phyloP scores from a whole-genome alignment of 768 basidiomycete species.

The Amanita fuliginea region DNA sequence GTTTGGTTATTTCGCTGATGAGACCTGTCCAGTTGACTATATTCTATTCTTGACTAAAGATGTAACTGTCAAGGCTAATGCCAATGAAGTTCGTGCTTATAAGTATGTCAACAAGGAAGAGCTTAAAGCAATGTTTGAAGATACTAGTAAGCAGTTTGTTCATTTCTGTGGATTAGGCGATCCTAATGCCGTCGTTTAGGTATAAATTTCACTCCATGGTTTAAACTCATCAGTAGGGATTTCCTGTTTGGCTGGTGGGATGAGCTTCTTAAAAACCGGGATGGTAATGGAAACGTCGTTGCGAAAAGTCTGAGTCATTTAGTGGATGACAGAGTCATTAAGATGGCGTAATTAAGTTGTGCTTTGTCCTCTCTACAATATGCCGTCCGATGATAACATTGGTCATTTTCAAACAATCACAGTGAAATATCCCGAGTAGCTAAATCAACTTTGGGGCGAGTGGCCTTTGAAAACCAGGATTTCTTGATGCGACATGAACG shows the following conservation, averaged over 20 bases:
- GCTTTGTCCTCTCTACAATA: background rate
- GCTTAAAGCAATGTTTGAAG: constrained; percentile 83
- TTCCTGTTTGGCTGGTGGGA: constrained; percentile 99
- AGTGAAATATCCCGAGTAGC: no score
- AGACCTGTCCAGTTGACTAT: constrained; percentile 69
- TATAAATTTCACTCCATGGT: constrained; percentile 96
- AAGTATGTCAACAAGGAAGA: constrained; percentile 90
- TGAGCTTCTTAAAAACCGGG: constrained; percentile 58
- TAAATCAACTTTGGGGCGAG: constrained; percentile 6
- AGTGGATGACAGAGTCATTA: constrained; percentile 9
- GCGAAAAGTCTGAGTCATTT: constrained; percentile 42
- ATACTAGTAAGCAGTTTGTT: constrained; percentile 38
- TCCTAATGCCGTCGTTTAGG: constrained; percentile 25
- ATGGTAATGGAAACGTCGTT: constrained; percentile 41
- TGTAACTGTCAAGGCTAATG: constrained; percentile 72
- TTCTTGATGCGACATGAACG: constrained; percentile 38
- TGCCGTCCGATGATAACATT: background rate
- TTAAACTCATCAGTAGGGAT: constrained; percentile 94
- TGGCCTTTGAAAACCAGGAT: constrained; percentile 53
- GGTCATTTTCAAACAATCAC: background rate
- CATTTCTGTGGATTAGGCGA: background rate
- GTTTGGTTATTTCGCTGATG: background rate
- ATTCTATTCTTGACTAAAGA: constrained; percentile 91
- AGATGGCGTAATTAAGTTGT: constrained; percentile 20
- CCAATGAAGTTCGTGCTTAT: constrained; percentile 84